Evolutionary conservation across 768 basidiomycete genomes (phyloP).

Genomic region (Russula griseocarnosa): DNA sequence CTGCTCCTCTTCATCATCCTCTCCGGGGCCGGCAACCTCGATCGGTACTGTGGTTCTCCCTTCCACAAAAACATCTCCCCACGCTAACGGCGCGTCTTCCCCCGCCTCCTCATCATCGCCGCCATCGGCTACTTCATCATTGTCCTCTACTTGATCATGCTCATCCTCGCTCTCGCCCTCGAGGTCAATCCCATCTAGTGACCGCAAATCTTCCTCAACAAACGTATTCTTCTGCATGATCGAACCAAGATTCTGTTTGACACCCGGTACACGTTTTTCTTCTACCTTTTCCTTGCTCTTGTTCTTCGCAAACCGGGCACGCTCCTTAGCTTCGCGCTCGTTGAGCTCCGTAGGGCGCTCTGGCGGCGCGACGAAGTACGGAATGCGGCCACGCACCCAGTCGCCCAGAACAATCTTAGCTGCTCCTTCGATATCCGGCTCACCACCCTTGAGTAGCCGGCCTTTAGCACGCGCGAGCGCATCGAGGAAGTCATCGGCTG

Average conservation of each 20-base stretch:
- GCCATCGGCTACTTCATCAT: constrained; percentile 42
- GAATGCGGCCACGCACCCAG: constrained; percentile 96
- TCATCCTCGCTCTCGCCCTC: constrained; percentile 33
- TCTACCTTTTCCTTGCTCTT: constrained; percentile 36
- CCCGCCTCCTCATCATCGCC: constrained; percentile 38
- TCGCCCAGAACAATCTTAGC: constrained; percentile 94
- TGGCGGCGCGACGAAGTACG: constrained; percentile 92
- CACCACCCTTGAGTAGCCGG: constrained; percentile 87
- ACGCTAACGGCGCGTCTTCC: constrained; percentile 54
- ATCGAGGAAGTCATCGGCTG: constrained; percentile 75
- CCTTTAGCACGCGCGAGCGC: constrained; percentile 88
- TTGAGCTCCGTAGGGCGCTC: constrained; percentile 73
- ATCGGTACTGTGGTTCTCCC: constrained; percentile 24
- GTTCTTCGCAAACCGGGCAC: constrained; percentile 43
- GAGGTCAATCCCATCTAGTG: constrained; percentile 50
- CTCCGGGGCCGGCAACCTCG: constrained; percentile 27
- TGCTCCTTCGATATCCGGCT: constrained; percentile 87
- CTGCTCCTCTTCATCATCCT: constrained; percentile 29
- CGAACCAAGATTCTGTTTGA: constrained; percentile 81
- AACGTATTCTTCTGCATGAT: constrained; percentile 89
- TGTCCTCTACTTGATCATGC: constrained; percentile 34
- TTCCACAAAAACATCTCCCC: constrained; percentile 85
- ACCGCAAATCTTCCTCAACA: constrained; percentile 74
- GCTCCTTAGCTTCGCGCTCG: constrained; percentile 48
- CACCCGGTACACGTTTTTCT: constrained; percentile 47